These are phyloP conservation scores for Litsea cubeba DNA, from an alignment of 164 flowering plant species.

Conservation along the genomic window DNA sequence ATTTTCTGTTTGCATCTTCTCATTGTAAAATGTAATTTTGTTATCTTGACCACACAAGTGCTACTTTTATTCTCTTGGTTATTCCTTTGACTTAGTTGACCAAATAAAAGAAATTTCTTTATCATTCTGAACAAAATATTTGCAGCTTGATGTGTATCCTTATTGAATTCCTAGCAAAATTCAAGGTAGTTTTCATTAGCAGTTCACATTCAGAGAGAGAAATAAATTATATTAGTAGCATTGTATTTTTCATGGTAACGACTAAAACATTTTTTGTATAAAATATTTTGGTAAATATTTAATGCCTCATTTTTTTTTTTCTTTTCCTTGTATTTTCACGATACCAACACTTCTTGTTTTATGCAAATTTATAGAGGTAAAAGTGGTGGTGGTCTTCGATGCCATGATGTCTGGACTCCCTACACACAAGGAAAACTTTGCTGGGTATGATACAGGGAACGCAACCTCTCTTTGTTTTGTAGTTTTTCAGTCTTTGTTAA, in stretches of 20 bases:
- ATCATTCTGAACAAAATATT: background rate
- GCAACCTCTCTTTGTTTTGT: background rate
- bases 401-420: constrained; percentile 90
- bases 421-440: constrained; percentile 75
- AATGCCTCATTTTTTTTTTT: background rate
- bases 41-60: background rate
- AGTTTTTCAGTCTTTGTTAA: background rate
- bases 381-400: constrained; percentile 95
- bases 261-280: background rate
- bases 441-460: constrained; percentile 48
- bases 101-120: background rate
- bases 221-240: background rate
- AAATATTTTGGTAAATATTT: background rate
- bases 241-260: background rate
- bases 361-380: constrained; percentile 62
- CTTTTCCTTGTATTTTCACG: background rate
- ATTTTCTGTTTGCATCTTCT: background rate
- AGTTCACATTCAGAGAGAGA: background rate
- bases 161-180: background rate
- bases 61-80: background rate
- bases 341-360: background rate
- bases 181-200: background rate
- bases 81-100: background rate
- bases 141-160: background rate
- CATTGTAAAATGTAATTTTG: background rate